phyloP scores from a whole-genome alignment of 2,329 filamentous ascomycete species.

The Helotiales sp. region DNA sequence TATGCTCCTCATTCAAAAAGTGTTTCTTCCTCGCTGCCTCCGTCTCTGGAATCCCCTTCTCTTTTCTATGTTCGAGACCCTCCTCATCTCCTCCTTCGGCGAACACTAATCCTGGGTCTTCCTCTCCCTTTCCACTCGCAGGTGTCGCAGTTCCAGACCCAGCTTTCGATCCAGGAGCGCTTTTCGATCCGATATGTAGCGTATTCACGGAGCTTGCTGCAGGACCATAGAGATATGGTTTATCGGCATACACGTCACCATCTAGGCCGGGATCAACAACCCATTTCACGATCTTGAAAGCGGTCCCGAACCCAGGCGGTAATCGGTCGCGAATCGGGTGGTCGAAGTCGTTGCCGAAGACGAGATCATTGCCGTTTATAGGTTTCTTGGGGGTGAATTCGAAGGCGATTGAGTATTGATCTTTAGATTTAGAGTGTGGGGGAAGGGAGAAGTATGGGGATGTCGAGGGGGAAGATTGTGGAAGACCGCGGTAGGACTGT shows the following conservation, averaged over 20 bases:
- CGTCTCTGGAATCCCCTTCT: constrained; percentile 41
- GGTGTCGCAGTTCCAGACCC: neutral
- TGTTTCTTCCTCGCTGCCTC: constrained; percentile 54
- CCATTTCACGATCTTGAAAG: constrained; percentile 84
- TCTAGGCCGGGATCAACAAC: constrained; percentile 89
- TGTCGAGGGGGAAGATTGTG: constrained; percentile 64
- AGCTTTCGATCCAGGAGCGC: constrained; percentile 13
- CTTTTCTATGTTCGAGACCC: constrained; percentile 41
- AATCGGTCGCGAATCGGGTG: constrained; percentile 82
- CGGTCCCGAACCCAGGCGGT: constrained; percentile 82
- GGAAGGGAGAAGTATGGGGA: constrained; percentile 76
- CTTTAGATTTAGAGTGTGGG: constrained; percentile 63
- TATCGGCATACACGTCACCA: constrained; percentile 84
- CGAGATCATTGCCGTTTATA: constrained; percentile 55
- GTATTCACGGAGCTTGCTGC: constrained; percentile 79
- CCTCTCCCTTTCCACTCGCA: constrained; percentile 27
- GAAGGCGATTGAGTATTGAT: constrained; percentile 85
- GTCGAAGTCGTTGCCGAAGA: constrained; percentile 97
- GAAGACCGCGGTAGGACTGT: constrained; percentile 65
- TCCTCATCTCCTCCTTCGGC: constrained; percentile 43
- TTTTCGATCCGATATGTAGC: constrained; percentile 60
- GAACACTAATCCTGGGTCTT: constrained; percentile 28
- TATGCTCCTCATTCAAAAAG: constrained; percentile 56
- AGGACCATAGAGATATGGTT: constrained; percentile 83
- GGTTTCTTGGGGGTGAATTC: constrained; percentile 68